These are phyloP conservation scores for Kalanchoe fedtschenkoi DNA, from an alignment of 164 flowering plant genomes.

Conservation along the genomic window DNA sequence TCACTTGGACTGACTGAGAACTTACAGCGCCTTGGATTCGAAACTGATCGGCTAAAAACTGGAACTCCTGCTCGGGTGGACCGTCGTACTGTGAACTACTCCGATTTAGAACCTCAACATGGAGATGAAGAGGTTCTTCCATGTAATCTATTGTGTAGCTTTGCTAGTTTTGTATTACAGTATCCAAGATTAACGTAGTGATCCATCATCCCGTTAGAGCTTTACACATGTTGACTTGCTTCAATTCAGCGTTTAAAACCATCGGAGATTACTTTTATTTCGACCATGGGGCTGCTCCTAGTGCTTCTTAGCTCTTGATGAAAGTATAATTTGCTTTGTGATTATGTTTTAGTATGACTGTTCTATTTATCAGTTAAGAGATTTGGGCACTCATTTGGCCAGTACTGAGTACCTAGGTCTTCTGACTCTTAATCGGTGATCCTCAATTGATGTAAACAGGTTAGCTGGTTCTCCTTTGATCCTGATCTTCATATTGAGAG, in stretches of 20 bases:
- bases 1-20: conserved; percentile 88
- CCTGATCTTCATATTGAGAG: conserved; percentile 77
- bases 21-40: conserved; percentile 75
- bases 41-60: conserved; percentile 83
- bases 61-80: conserved; percentile 99
- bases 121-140: conserved; percentile 90
- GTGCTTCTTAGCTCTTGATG: not conserved
- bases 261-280: no score
- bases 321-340: not conserved
- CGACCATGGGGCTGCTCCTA: not conserved
- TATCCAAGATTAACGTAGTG: not conserved
- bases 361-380: no score
- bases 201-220: no score
- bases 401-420: no score
- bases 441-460: conserved; percentile 39
- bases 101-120: conserved; percentile 78
- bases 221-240: no score
- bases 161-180: conserved; percentile 4
- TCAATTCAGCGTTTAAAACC: no score
- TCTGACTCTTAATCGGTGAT: not conserved
- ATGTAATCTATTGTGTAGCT: conserved; percentile 26
- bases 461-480: conserved; percentile 91
- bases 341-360: no score
- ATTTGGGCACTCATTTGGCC: no score
- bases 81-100: conserved; percentile 70